A percentile compares a stretch with the other conserved stretches of the same genome.
phyloP scores from a whole-genome alignment of 192 early-diverging fungal genomes.

The Endogone sp. region DNA sequence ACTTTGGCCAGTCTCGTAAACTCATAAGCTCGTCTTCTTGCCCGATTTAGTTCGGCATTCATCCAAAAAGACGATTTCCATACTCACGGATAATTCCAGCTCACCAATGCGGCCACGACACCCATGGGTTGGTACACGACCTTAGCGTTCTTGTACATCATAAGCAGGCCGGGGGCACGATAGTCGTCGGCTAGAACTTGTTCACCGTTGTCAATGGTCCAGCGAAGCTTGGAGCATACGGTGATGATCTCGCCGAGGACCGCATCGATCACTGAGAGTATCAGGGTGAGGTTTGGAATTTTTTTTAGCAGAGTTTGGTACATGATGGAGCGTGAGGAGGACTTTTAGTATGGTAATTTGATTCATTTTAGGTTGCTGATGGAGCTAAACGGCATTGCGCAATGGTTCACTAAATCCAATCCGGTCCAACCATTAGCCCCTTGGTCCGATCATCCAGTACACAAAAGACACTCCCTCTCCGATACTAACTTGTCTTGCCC shows the following conservation, averaged over 20 bases:
- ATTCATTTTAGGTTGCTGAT: no score
- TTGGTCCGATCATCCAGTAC: no score
- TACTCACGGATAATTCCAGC: conserved; percentile 81
- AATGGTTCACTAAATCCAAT: no score
- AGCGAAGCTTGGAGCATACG: conserved; percentile 72
- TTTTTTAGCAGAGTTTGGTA: no score
- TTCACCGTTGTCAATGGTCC: conserved; percentile 79
- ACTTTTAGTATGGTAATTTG: neutral
- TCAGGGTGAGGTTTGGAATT: no score
- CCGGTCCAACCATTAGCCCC: no score
- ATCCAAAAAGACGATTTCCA: neutral
- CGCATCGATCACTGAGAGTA: conserved; percentile 77
- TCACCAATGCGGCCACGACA: conserved; percentile 76
- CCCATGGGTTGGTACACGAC: conserved; percentile 81
- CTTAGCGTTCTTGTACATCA: conserved; percentile 72
- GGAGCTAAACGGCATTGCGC: no score
- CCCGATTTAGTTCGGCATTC: no score
- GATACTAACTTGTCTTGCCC: conserved; percentile 65
- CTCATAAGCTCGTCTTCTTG: no score
- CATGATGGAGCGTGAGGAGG: no score
- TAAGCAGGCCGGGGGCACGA: conserved; percentile 63
- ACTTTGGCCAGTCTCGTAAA: no score
- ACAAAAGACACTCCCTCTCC: no score
- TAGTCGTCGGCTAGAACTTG: conserved; percentile 58
- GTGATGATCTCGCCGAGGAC: conserved; percentile 80